Evolutionary conservation across 106 monocot genomes (phyloP), one percentile per base, ranked within the genome.

Genomic region (Allium sativum): DNA sequence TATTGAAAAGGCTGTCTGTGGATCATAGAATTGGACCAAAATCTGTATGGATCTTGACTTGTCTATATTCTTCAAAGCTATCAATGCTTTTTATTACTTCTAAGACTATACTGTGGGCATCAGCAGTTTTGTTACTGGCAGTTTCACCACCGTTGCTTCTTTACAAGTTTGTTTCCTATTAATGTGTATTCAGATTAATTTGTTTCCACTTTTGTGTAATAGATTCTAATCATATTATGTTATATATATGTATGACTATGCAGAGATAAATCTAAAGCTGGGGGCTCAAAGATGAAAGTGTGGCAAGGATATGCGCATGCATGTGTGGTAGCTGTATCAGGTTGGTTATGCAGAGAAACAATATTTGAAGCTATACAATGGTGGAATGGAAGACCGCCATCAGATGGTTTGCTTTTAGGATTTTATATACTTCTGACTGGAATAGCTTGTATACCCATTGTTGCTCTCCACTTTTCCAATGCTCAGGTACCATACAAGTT

Each of bases 341-440:
- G 78, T 19, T 98, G 96, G 96, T 52, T 98, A 40, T 98, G 84
- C 65, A 56, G 90, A 12, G 96, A 98, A 71, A 82, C 91, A 55
- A 87, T 98, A 17, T 98, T 98, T 70, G 91, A 98, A 84, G 87
- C 82, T 84, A 76, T 98, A 21, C 87, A 88, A 55, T 98, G 91
- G 91, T 84, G 87, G 81, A 84, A 85, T 73, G 96, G 96, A 61
- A 87, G 77, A 61, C 80, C 87, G 58, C 91, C 91, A 52, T 98
- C 91, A 52, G 90, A 98, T 87, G 87, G 96, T 42, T 56, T 98
- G 52, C 78, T 98, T 67, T 62, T 98, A 50, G 96, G 96, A 10
- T 79, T 77, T 11, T 89, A 75, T 63, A 85, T 93, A 77, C 79
- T 93, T 52, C 70, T 93, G 43, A 84, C 84, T 2, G 91, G 82